Conservation (phyloP, 177 flowering plant species). For the Tripterygium wilfordii region DNA sequence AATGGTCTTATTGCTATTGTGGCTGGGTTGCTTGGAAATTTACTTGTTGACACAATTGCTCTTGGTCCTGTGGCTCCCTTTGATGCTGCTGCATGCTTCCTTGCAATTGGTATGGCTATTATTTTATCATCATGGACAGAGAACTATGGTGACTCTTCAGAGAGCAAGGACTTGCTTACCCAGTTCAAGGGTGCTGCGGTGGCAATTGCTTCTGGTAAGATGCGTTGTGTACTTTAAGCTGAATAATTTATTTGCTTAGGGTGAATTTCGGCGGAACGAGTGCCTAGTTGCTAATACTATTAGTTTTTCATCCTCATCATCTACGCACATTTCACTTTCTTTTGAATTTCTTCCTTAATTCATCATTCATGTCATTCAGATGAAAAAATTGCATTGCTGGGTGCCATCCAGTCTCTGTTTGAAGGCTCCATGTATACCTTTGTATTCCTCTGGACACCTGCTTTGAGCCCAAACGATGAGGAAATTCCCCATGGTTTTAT, state of each 20-base stretch:
- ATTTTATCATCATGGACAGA: conserved; percentile 88
- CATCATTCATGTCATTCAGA: conserved; percentile 33
- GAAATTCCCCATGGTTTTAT: conserved; percentile 97
- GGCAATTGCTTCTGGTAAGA: conserved; percentile 95
- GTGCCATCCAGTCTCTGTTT: conserved; percentile 93
- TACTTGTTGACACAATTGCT: conserved; percentile 61
- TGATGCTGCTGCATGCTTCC: conserved; percentile 69
- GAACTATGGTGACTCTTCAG: conserved; percentile 91
- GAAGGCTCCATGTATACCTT: conserved; percentile 99
- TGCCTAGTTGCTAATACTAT: no score
- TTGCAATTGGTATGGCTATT: conserved; percentile 78
- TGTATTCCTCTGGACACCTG: conserved; percentile 99
- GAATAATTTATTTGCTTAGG: no score
- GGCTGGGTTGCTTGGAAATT: conserved; percentile 80
- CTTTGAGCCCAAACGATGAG: conserved; percentile 88
- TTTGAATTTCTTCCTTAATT: conserved; percentile 2
- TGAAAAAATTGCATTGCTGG: no score
- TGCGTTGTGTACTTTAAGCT: no score
- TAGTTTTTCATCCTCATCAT: no score
- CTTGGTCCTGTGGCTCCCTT: conserved; percentile 91
- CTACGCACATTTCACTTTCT: no score
- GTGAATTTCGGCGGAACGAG: no score
- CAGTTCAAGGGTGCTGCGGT: conserved; percentile 89
- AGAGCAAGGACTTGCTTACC: conserved; percentile 80
- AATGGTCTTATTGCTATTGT: conserved; percentile 92